Percentiles rank a stretch among this genome's conserved stretches.
These are phyloP conservation scores for Chaetomium sp. DNA, from an alignment of 2,329 filamentous ascomycete genomes.

Conservation along the genomic window DNA sequence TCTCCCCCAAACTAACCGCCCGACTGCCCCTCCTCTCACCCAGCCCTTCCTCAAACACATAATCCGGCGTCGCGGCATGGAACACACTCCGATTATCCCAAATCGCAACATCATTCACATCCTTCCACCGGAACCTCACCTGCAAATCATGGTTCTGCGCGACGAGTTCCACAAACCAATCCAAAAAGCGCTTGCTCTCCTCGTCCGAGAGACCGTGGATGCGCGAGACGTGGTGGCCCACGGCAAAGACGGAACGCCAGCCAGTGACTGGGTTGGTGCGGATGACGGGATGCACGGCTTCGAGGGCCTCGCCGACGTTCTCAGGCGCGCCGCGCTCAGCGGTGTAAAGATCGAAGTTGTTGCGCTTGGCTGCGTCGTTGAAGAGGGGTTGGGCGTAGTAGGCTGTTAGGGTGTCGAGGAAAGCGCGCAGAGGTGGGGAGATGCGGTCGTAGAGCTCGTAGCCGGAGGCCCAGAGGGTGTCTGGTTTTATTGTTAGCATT, in stretches of 20 bases:
- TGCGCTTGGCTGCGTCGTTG: conserved; percentile 38
- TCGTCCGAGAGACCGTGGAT: conserved; percentile 45
- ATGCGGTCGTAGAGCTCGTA: conserved; percentile 62
- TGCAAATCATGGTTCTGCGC: conserved; percentile 52
- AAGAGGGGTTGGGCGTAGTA: conserved; percentile 47
- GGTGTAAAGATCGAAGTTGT: conserved; percentile 41
- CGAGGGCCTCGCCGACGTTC: conserved; percentile 42
- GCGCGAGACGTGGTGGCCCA: conserved; percentile 43
- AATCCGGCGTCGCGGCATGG: conserved; percentile 49
- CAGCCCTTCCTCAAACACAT: conserved; percentile 35
- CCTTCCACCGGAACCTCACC: conserved; percentile 40
- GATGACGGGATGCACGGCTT: conserved; percentile 48
- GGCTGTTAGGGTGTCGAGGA: conserved; percentile 53
- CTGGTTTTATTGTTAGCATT: conserved; percentile 25
- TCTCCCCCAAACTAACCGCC: conserved; percentile 47
- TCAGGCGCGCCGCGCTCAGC: conserved; percentile 43
- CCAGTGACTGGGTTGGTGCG: conserved; percentile 53
- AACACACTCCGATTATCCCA: conserved; percentile 54
- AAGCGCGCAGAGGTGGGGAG: conserved; percentile 47
- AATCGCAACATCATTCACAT: conserved; percentile 45
- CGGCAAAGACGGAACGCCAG: conserved; percentile 49
- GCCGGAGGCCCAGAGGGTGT: conserved; percentile 61
- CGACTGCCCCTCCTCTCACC: conserved; percentile 44
- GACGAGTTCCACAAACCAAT: conserved; percentile 46
- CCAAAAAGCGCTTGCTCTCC: conserved; percentile 43